Conservation (phyloP, 176 grass and related monocot genomes). For the Triticum monococcum region DNA sequence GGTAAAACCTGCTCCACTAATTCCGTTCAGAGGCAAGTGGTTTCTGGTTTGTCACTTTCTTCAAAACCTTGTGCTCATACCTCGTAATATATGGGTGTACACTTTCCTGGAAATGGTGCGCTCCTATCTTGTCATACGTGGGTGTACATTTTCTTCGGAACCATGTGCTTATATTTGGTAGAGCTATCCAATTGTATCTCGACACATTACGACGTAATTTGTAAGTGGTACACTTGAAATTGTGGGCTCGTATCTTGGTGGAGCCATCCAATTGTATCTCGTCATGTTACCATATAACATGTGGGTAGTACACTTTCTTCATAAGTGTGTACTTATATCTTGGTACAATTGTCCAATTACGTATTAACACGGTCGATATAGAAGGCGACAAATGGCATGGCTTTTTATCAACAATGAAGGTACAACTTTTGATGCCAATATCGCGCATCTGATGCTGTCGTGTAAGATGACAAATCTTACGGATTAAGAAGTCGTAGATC, state of each 20-base stretch:
- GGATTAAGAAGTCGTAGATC: background rate
- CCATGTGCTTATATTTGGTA: background rate
- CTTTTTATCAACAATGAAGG: background rate
- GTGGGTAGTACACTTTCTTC: background rate
- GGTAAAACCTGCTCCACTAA: no score
- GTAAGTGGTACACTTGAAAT: no score
- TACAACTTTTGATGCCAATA: background rate
- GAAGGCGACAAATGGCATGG: background rate
- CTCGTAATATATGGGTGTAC: background rate
- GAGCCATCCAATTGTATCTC: background rate
- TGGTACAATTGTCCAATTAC: background rate
- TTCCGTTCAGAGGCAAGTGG: background rate
- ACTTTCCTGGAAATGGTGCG: background rate
- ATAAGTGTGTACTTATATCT: background rate
- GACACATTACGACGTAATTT: background rate
- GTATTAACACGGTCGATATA: background rate
- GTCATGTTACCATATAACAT: background rate
- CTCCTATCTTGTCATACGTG: background rate
- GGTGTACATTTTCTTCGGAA: background rate
- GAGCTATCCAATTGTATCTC: background rate
- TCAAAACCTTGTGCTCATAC: background rate
- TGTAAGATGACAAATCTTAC: background rate
- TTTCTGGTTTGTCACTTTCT: no score
- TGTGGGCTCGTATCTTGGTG: background rate
- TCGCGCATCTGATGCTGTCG: background rate